phyloP scores from a whole-genome alignment of 2,329 filamentous ascomycete genomes.

The Ophiostoma tasmaniense region DNA sequence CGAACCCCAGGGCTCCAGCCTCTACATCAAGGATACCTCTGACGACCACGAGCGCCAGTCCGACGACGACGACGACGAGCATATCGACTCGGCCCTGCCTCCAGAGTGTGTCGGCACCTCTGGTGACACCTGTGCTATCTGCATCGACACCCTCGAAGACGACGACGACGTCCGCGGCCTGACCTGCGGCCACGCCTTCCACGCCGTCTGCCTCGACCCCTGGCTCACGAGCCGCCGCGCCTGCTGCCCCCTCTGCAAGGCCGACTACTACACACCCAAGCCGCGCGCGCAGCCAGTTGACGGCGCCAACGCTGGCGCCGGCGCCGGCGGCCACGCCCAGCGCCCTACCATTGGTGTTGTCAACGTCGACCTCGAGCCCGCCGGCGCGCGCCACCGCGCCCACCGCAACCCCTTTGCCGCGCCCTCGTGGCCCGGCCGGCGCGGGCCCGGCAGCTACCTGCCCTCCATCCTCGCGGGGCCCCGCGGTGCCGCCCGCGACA shows the following conservation, averaged over 20 bases:
- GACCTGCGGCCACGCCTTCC: conserved; percentile 96
- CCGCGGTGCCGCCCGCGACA: background rate
- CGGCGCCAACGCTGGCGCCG: conserved; percentile 20
- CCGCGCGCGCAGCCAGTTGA: conserved; percentile 53
- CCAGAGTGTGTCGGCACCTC: conserved; percentile 72
- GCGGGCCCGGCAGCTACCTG: conserved; percentile 24
- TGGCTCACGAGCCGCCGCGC: conserved; percentile 92
- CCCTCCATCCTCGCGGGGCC: conserved; percentile 10
- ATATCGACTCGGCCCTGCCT: conserved; percentile 70
- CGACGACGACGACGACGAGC: conserved; percentile 55
- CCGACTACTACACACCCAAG: conserved; percentile 94
- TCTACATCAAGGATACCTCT: conserved; percentile 21
- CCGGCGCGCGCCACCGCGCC: background rate
- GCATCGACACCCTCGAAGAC: conserved; percentile 86
- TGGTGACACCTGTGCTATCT: conserved; percentile 93
- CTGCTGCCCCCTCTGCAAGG: conserved; percentile 95
- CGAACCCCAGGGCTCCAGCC: conserved; percentile 18
- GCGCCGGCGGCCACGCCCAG: conserved; percentile 10
- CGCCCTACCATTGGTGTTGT: background rate
- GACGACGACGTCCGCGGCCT: conserved; percentile 91
- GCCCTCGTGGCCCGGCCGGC: conserved; percentile 31
- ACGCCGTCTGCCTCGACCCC: conserved; percentile 88
- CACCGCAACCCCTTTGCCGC: conserved; percentile 21
- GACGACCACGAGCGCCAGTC: conserved; percentile 34
- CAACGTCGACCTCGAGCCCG: background rate